These are phyloP conservation scores for Skeletonema potamos DNA, from an alignment of 108 stramenopile species.

Conservation along the genomic window DNA sequence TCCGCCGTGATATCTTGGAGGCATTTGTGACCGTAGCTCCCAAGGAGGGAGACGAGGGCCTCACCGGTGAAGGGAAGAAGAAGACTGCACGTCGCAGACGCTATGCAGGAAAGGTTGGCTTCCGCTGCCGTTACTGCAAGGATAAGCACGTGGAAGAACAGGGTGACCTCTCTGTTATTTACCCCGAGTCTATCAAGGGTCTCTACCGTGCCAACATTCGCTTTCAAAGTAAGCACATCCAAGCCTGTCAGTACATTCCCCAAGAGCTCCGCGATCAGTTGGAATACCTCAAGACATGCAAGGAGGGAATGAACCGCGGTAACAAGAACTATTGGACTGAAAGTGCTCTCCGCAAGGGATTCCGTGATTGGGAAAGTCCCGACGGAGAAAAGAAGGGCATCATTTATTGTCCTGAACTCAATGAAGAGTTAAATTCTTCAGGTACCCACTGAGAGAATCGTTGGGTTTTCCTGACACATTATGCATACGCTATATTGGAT, in stretches of 20 bases:
- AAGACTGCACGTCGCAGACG: conserved; percentile 4
- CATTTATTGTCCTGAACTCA: conserved; percentile 1
- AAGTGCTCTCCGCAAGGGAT: conserved; percentile 5
- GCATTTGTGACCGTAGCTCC: conserved; percentile 2
- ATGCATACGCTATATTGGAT: background rate
- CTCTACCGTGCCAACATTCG: conserved; percentile 25
- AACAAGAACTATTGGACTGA: conserved; percentile 9
- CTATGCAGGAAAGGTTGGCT: conserved; percentile 17
- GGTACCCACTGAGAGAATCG: background rate
- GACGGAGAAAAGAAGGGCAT: conserved; percentile 11
- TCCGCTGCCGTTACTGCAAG: conserved; percentile 23
- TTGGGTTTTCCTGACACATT: background rate
- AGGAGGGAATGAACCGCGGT: conserved; percentile 6
- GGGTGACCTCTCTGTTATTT: conserved; percentile 4
- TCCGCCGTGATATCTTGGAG: conserved; percentile 17
- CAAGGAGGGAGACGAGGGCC: background rate
- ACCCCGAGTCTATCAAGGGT: conserved; percentile 16
- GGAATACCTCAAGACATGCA: conserved; percentile 1
- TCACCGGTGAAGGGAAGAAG: background rate
- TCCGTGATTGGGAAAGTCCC: background rate
- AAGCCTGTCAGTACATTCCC: conserved; percentile 5
- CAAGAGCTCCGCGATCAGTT: conserved; percentile 3
- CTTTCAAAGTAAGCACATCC: conserved; percentile 16
- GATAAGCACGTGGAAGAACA: background rate
- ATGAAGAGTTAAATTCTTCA: conserved; percentile 1